Percentiles rank a stretch among this genome's conserved stretches.
These are phyloP conservation scores for Schizosaccharomyces japonicus DNA, from an alignment of 805 yeast genomes.

Conservation along the genomic window DNA sequence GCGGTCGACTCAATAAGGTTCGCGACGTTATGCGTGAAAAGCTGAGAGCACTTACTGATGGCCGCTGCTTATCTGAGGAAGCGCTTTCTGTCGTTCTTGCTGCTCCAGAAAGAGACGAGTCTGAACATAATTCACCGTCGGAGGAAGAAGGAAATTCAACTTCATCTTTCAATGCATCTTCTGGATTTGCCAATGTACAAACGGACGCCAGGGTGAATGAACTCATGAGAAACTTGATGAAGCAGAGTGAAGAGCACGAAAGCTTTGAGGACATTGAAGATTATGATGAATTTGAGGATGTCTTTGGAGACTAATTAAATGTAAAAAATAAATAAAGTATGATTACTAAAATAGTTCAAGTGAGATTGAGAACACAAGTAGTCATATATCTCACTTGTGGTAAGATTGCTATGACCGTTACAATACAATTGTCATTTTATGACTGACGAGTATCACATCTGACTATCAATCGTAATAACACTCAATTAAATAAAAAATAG, in stretches of 20 bases:
- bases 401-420: no score
- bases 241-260: not conserved
- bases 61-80: not conserved
- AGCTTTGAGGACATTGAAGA: not conserved
- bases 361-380: no score
- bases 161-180: not conserved
- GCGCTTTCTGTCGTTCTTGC: not conserved
- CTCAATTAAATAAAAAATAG: no score
- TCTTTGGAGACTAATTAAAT: not conserved
- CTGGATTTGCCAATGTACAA: no score
- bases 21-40: slow-evolving; percentile 2
- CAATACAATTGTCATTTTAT: no score
- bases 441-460: no score
- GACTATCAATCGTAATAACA: no score
- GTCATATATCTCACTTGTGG: no score
- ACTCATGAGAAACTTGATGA: not conserved
- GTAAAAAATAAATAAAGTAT: no score
- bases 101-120: not conserved
- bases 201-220: not conserved
- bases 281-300: not conserved
- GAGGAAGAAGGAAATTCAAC: not conserved
- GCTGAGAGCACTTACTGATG: not conserved
- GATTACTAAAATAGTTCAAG: no score
- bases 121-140: not conserved
- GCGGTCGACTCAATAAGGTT: not conserved